Evolutionary conservation across 2,329 filamentous ascomycete species (phyloP).

Genomic region (Chaetomium olivaceum): DNA sequence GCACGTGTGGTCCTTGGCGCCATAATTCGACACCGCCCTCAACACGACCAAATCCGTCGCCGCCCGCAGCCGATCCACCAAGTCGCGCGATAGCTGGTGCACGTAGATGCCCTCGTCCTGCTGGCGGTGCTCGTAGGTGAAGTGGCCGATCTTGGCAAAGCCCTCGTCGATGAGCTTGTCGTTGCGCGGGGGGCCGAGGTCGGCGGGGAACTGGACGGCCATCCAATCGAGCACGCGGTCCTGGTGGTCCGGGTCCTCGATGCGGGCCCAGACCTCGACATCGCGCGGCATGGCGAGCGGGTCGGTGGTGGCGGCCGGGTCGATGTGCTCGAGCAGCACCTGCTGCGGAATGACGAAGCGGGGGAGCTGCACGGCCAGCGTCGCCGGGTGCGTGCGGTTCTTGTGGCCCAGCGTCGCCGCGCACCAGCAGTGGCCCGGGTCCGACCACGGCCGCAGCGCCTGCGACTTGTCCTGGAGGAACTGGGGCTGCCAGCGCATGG

Average conservation of each 20-base stretch:
- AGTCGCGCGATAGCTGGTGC: conserved; percentile 50
- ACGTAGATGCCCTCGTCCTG: conserved; percentile 51
- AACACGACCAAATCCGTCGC: conserved; percentile 56
- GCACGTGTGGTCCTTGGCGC: conserved; percentile 60
- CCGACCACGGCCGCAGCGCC: conserved; percentile 70
- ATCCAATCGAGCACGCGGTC: conserved; percentile 48
- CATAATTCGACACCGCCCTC: conserved; percentile 60
- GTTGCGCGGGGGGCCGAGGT: background rate
- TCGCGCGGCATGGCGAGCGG: conserved; percentile 63
- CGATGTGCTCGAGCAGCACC: conserved; percentile 71
- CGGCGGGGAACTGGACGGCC: conserved; percentile 42
- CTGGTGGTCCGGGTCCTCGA: conserved; percentile 49
- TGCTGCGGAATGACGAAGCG: conserved; percentile 64
- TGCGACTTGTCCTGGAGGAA: conserved; percentile 44
- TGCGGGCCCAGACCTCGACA: conserved; percentile 69
- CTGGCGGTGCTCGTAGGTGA: conserved; percentile 52
- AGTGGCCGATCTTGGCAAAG: conserved; percentile 60
- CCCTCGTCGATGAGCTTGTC: conserved; percentile 31
- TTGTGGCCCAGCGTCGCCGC: conserved; percentile 51
- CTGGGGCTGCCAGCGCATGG: conserved; percentile 3
- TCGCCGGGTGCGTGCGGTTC: conserved; percentile 54
- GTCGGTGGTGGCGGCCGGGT: conserved; percentile 60
- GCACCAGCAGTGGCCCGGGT: conserved; percentile 89
- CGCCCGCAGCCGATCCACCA: conserved; percentile 48
- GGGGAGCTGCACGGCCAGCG: conserved; percentile 64